phyloP scores from a whole-genome alignment of 2,329 filamentous ascomycete species.

The Penicillium sp. region DNA sequence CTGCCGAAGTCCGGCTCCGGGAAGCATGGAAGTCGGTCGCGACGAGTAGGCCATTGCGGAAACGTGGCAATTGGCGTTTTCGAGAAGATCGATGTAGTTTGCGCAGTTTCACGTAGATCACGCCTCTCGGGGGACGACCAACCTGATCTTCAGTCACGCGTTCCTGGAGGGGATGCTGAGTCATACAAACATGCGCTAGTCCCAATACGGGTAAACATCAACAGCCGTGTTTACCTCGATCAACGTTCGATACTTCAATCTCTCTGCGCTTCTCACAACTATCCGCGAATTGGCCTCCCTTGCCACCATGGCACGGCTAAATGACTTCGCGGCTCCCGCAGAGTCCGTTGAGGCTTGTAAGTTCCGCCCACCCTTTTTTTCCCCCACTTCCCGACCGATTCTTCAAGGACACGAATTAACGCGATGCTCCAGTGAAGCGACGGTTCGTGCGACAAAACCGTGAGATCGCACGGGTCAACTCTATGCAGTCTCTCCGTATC shows the following conservation, averaged over 20 bases:
- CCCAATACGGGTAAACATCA: slow-evolving; percentile 39
- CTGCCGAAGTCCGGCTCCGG: slow-evolving; percentile 25
- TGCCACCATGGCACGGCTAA: slow-evolving; percentile 48
- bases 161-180: slow-evolving; percentile 5
- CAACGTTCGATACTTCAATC: not conserved
- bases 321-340: slow-evolving; percentile 44
- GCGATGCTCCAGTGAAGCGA: slow-evolving; percentile 55
- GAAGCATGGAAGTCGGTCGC: slow-evolving; percentile 34
- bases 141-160: not conserved
- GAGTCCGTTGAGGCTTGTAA: slow-evolving; percentile 51
- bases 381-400: not conserved
- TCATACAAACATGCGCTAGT: slow-evolving; percentile 25
- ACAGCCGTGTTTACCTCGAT: slow-evolving; percentile 30
- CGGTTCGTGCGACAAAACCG: slow-evolving; percentile 65
- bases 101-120: not conserved
- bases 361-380: slow-evolving; percentile 17
- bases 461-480: slow-evolving; percentile 64
- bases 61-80: slow-evolving; percentile 1
- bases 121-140: not conserved
- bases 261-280: not conserved
- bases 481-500: slow-evolving; percentile 63
- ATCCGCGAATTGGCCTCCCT: not conserved
- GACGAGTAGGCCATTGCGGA: slow-evolving; percentile 37
- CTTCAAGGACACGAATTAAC: slow-evolving; percentile 6
- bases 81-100: not conserved